phyloP scores from a whole-genome alignment of 306 rosid genomes.

The Malus domestica region DNA sequence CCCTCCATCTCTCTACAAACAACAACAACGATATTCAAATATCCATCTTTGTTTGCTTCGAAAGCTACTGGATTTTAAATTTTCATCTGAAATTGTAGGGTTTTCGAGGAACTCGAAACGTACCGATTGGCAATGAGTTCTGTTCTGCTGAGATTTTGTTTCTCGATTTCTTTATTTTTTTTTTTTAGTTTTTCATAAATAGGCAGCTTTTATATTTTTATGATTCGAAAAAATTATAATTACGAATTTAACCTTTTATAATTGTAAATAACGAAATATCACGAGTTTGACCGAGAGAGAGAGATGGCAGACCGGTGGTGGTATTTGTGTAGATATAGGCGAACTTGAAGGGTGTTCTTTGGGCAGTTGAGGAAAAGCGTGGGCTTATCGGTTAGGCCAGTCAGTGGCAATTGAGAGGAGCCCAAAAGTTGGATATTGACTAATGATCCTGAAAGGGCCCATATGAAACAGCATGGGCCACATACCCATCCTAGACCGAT shows the following conservation, averaged over 20 bases:
- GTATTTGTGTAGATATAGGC: not conserved
- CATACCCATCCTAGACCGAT: not conserved
- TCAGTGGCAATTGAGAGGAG: not conserved
- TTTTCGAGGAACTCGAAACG: not conserved
- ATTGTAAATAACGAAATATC: not conserved
- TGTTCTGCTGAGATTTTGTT: not conserved
- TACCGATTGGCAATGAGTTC: slow-evolving; percentile 5
- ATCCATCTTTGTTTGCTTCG: not conserved
- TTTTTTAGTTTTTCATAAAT: not conserved
- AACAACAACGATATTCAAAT: not conserved
- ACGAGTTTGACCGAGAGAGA: not conserved
- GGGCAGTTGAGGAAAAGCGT: not conserved
- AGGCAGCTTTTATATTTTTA: too few relatives aligned
- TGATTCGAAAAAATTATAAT: not conserved
- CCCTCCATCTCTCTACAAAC: slow-evolving; percentile 23
- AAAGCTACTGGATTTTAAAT: not conserved
- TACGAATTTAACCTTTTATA: not conserved
- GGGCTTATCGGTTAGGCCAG: not conserved
- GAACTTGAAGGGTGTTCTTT: not conserved
- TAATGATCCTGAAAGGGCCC: not conserved
- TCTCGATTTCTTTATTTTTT: not conserved
- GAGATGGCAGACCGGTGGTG: not conserved
- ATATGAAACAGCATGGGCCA: not conserved
- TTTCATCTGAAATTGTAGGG: not conserved
- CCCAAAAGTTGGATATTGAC: not conserved